Conservation (phyloP, 2,329 filamentous ascomycete genomes). For the Leptographium galeiforme region DNA sequence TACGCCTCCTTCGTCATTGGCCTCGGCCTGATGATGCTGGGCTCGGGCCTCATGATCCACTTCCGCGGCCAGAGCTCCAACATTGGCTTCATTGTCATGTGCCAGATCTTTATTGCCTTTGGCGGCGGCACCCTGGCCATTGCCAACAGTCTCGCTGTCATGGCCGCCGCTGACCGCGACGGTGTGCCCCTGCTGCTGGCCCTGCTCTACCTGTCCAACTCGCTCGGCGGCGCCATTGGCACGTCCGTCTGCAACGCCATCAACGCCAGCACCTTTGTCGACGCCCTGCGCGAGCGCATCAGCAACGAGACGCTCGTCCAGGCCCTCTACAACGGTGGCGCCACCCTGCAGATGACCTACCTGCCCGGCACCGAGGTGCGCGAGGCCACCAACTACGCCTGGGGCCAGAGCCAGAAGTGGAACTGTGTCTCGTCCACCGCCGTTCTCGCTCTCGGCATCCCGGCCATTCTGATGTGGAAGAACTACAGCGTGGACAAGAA, state of each 20-base stretch:
- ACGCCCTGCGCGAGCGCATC: constrained; percentile 28
- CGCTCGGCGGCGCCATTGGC: constrained; percentile 47
- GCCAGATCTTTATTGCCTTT: constrained; percentile 40
- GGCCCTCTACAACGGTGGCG: constrained; percentile 30
- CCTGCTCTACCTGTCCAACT: constrained; percentile 42
- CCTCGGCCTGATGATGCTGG: constrained; percentile 38
- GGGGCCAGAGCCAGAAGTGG: constrained; percentile 34
- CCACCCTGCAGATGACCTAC: constrained; percentile 37
- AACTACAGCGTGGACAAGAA: constrained; percentile 11
- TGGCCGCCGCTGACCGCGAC: constrained; percentile 43
- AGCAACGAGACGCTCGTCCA: constrained; percentile 29
- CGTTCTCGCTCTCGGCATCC: constrained; percentile 14
- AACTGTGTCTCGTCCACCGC: constrained; percentile 33
- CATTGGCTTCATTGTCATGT: constrained; percentile 41
- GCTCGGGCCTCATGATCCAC: constrained; percentile 40
- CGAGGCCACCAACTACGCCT: constrained; percentile 42
- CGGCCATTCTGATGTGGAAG: constrained; percentile 11
- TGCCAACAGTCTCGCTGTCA: constrained; percentile 43
- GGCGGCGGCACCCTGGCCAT: constrained; percentile 45
- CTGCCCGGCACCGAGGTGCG: constrained; percentile 33
- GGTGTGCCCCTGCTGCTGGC: constrained; percentile 44
- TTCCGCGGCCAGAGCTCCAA: constrained; percentile 38
- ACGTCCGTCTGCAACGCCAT: constrained; percentile 45
- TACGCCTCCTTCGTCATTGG: constrained; percentile 23
- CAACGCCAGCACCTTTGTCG: constrained; percentile 44